Percentiles rank a stretch among this genome's conserved stretches.
Conservation (phyloP, 1,284 basidiomycete species). For the Cutaneotrichosporon sp. region DNA sequence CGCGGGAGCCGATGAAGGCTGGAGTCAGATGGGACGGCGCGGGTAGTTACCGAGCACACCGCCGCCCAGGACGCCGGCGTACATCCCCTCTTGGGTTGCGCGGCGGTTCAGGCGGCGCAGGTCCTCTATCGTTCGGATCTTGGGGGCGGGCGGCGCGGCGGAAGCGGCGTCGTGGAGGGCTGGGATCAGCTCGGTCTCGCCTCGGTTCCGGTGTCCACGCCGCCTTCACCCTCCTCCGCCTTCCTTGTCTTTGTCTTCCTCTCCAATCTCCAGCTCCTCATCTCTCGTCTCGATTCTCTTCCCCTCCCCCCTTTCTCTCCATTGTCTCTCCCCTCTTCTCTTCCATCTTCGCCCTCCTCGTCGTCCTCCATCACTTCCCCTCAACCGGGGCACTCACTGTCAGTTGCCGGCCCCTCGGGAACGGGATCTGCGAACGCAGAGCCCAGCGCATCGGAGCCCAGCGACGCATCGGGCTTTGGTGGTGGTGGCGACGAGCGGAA, state of each 20-base stretch:
- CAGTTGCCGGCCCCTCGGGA: background rate
- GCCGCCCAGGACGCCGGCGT: constrained; percentile 23
- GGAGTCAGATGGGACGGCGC: constrained; percentile 8
- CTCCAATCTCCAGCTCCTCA: no score
- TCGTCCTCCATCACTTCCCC: background rate
- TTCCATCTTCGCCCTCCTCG: background rate
- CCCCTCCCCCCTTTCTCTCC: no score
- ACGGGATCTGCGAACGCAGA: background rate
- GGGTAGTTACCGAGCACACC: constrained; percentile 20
- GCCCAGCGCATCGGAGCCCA: background rate
- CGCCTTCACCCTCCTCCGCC: background rate
- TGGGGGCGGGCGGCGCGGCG: constrained; percentile 1
- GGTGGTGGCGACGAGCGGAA: background rate
- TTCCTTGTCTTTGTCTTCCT: no score
- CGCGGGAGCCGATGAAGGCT: constrained; percentile 17
- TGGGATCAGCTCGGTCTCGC: background rate
- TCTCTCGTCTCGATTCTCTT: no score
- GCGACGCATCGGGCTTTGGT: background rate
- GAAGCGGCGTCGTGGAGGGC: constrained; percentile 17
- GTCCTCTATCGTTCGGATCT: constrained; percentile 20
- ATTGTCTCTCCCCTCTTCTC: background rate
- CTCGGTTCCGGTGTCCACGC: no score
- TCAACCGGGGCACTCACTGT: background rate
- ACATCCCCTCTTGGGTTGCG: constrained; percentile 28
- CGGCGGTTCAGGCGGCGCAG: constrained; percentile 19